Base-by-base conservation (phyloP, 2,329 filamentous ascomycete species). In the Talaromyces sp. region DNA sequence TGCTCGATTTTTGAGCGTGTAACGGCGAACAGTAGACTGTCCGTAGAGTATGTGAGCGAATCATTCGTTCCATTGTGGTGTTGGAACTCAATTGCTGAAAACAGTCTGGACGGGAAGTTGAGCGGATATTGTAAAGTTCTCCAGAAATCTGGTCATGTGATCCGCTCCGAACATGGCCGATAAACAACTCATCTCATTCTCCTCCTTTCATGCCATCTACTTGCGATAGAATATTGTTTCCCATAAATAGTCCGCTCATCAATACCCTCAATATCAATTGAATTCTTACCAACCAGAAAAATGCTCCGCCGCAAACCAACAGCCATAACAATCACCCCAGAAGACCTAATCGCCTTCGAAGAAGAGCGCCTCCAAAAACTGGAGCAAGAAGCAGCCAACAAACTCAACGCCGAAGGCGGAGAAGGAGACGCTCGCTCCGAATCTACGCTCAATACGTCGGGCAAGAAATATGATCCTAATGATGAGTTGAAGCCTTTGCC, bases 251-350 rank as follows among this genome's bases (percentile, higher is more conserved):
- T 25, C 31, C 2, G 1, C 27, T 11, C 36, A 54, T 36, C 10
- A 36, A 19, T 34, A 53, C 10, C 1, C 11, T 45, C 15, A 29
- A 19, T 51, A 31, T 59, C n/a, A 27, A 45, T 17, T 29, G 19
- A 34, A 5, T 19, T 45, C 5, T 25, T 4, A 15, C 1, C 19
- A 25, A 38, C 25, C 7, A 29, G 15, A 36, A 54, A 54, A 65
- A 83, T 84, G 82, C 80, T 84, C 65, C 82, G 82, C 67, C 80
- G 82, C 67, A 82, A 82, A 68, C 82, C 82, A 31, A 84, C 82
- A 25, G 79, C 80, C n/a, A 80, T 84, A 53, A 79, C 81, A 51
- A 75, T 84, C 25, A 83, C 82, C 0, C 74, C 77, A 3, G 82
- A 83, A 73, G 82, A 84, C 68, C 72, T 84, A 29, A 72, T 76